Evolutionary conservation across 2,329 filamentous ascomycete genomes (phyloP).

Genomic region (Dactylonectria macrodidyma): DNA sequence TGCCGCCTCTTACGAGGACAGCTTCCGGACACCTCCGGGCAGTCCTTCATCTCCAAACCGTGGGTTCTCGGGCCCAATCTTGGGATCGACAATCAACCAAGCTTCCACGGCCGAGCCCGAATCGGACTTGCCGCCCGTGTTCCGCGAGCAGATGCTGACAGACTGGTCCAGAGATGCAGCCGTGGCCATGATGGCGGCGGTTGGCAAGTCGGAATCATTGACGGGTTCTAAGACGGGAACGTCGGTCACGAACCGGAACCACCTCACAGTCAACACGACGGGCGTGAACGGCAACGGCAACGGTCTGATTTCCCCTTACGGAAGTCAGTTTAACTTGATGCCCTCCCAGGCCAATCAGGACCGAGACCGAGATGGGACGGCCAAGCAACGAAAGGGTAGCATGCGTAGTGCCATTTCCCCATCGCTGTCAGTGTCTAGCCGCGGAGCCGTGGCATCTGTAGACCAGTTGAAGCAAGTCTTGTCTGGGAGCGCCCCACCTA

Average conservation of each 20-base stretch:
- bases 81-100: conserved; percentile 64
- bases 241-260: conserved; percentile 65
- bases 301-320: conserved; percentile 62
- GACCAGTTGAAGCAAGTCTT: conserved; percentile 76
- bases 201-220: conserved; percentile 80
- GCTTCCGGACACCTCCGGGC: conserved; percentile 73
- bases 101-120: conserved; percentile 57
- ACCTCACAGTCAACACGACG: conserved; percentile 69
- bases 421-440: conserved; percentile 59
- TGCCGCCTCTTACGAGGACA: conserved; percentile 77
- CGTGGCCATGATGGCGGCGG: conserved; percentile 77
- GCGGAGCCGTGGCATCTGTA: conserved; percentile 70
- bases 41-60: conserved; percentile 82
- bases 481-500: conserved; percentile 63
- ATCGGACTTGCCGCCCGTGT: conserved; percentile 74
- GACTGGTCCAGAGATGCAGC: conserved; percentile 86
- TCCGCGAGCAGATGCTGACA: conserved; percentile 82
- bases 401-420: conserved; percentile 67
- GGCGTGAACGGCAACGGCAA: conserved; percentile 56
- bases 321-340: conserved; percentile 66
- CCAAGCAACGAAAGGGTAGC: conserved; percentile 68
- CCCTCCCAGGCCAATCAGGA: conserved; percentile 58
- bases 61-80: conserved; percentile 72
- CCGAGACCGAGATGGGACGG: conserved; percentile 51
- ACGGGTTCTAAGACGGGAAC: conserved; percentile 81